Conservation (phyloP, 164 flowering plant genomes). For the Magnolia sinica region DNA sequence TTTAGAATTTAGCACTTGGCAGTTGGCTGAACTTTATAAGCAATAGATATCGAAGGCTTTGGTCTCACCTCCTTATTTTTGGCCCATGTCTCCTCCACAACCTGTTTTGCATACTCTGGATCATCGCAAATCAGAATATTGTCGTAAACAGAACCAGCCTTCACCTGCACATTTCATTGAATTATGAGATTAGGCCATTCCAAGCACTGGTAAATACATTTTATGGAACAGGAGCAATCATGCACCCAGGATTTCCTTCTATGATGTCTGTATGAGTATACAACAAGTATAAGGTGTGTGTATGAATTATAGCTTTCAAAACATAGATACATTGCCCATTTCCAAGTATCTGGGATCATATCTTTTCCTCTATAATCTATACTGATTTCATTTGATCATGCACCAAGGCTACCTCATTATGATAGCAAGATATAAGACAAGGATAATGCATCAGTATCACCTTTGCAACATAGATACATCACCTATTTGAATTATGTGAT, state of each 20-base stretch:
- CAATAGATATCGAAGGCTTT: background rate
- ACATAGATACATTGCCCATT: no score
- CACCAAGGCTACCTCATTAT: no score
- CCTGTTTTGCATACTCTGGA: slow-evolving; percentile 57
- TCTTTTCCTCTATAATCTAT: no score
- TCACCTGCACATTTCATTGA: slow-evolving; percentile 49
- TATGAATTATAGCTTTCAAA: no score
- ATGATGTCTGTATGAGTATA: no score
- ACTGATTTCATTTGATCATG: no score
- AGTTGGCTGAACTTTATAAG: background rate
- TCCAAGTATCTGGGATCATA: no score
- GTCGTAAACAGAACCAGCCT: slow-evolving; percentile 77
- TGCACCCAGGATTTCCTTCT: background rate
- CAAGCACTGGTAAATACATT: background rate
- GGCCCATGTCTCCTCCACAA: slow-evolving; percentile 43
- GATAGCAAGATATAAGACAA: no score
- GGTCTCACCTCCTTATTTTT: slow-evolving; percentile 43
- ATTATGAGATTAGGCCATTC: slow-evolving; percentile 1
- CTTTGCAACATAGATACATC: no score
- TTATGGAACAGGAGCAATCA: background rate
- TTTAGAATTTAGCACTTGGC: background rate
- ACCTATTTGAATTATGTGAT: no score
- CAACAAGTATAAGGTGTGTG: no score
- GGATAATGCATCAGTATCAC: no score
- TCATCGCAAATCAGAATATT: slow-evolving; percentile 74